Evolutionary conservation across 2,329 filamentous ascomycete genomes (phyloP).

Genomic region (Apiospora marii): DNA sequence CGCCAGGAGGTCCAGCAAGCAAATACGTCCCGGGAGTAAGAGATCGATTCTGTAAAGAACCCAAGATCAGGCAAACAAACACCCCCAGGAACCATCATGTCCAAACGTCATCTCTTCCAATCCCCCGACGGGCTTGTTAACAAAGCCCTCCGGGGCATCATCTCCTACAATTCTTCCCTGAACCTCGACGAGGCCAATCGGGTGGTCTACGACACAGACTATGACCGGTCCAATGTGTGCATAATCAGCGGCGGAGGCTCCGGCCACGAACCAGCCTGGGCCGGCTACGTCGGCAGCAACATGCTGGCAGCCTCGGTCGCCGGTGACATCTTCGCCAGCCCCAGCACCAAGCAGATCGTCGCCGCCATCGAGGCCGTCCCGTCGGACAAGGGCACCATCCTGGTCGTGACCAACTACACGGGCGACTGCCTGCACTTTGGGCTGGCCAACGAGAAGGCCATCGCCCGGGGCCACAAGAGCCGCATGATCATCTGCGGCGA

Average conservation of each 20-base stretch:
- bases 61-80: neutral
- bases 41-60: neutral
- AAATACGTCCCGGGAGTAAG: neutral
- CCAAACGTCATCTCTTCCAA: slow-evolving; percentile 60
- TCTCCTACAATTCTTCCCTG: slow-evolving; percentile 61
- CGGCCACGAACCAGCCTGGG: slow-evolving; percentile 69
- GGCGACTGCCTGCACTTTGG: slow-evolving; percentile 70
- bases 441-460: slow-evolving; percentile 65
- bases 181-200: slow-evolving; percentile 58
- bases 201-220: slow-evolving; percentile 57
- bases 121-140: slow-evolving; percentile 61
- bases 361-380: slow-evolving; percentile 63
- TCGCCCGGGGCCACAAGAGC: slow-evolving; percentile 60
- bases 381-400: slow-evolving; percentile 62
- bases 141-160: slow-evolving; percentile 59
- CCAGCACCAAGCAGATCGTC: slow-evolving; percentile 69
- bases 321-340: slow-evolving; percentile 70
- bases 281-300: slow-evolving; percentile 68
- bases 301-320: slow-evolving; percentile 67
- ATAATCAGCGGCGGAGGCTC: slow-evolving; percentile 64
- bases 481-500: slow-evolving; percentile 69
- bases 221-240: slow-evolving; percentile 54
- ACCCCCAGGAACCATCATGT: slow-evolving; percentile 48
- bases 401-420: slow-evolving; percentile 72
- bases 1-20: neutral